Evolutionary conservation across 192 early-diverging fungal genomes (phyloP).

Genomic region (Gamsiella multidivaricata): DNA sequence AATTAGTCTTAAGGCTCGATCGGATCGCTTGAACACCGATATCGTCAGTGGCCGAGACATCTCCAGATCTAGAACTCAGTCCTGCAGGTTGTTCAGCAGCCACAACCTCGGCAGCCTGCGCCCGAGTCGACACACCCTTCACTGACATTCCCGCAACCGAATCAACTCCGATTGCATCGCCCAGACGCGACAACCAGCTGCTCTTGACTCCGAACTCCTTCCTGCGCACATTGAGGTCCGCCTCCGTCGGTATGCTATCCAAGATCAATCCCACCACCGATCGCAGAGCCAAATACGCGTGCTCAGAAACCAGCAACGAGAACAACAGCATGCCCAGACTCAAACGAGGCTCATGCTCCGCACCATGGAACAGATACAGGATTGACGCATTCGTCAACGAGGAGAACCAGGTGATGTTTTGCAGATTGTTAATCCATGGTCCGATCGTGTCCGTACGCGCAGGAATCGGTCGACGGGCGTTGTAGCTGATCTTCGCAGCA

Average conservation of each 20-base stretch:
- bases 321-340: slow-evolving; percentile 37
- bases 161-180: slow-evolving; percentile 15
- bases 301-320: slow-evolving; percentile 41
- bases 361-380: slow-evolving; percentile 62
- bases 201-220: slow-evolving; percentile 48
- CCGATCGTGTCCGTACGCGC: slow-evolving; percentile 78
- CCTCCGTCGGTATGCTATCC: slow-evolving; percentile 39
- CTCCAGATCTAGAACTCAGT: not conserved
- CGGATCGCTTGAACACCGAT: slow-evolving; percentile 36
- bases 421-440: slow-evolving; percentile 78
- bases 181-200: slow-evolving; percentile 37
- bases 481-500: slow-evolving; percentile 89
- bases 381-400: slow-evolving; percentile 70
- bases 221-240: slow-evolving; percentile 35
- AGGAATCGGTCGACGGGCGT: slow-evolving; percentile 78
- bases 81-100: not conserved
- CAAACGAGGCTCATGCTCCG: slow-evolving; percentile 20
- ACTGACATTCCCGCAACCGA: slow-evolving; percentile 8
- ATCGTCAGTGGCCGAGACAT: slow-evolving; percentile 12
- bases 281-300: slow-evolving; percentile 30
- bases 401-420: slow-evolving; percentile 63
- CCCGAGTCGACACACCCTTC: slow-evolving; percentile 1
- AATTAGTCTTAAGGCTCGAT: slow-evolving; percentile 36
- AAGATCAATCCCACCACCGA: slow-evolving; percentile 9
- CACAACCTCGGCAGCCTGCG: not conserved